Evolutionary conservation across 225 moss, liverwort and hornwort species (phyloP).

Genomic region (Anthoceros angustus): DNA sequence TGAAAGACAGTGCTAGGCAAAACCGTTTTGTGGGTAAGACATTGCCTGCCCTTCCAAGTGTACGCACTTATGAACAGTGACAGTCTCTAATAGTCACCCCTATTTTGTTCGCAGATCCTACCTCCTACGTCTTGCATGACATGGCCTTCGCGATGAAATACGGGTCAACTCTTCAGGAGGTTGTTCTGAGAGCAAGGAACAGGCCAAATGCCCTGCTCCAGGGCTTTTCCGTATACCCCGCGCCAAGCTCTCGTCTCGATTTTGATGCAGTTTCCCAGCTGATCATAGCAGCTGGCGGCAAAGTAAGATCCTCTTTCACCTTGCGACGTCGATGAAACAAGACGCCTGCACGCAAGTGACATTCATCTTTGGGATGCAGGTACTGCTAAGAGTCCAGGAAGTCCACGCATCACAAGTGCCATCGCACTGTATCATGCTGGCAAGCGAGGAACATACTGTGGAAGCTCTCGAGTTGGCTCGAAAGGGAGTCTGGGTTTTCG

Average conservation of each 20-base stretch:
- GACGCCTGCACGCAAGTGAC: background rate
- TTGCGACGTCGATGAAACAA: no score
- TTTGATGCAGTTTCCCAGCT: slow-evolving; percentile 33
- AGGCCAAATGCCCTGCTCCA: slow-evolving; percentile 42
- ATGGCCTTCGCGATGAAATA: slow-evolving; percentile 62
- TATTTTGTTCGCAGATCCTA: slow-evolving; percentile 35
- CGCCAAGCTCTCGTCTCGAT: slow-evolving; percentile 46
- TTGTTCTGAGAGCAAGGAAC: slow-evolving; percentile 30
- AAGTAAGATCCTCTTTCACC: slow-evolving; percentile 21
- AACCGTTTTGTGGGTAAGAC: slow-evolving; percentile 54
- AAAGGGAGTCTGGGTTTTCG: slow-evolving; percentile 36
- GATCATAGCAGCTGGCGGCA: slow-evolving; percentile 55
- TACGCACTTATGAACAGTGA: no score
- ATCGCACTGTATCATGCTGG: slow-evolving; percentile 27
- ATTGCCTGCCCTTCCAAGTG: no score
- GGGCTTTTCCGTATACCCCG: slow-evolving; percentile 44
- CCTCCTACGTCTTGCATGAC: slow-evolving; percentile 40
- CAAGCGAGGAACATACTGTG: slow-evolving; percentile 46
- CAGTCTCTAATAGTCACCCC: background rate
- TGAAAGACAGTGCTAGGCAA: slow-evolving; percentile 54
- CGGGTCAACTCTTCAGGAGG: slow-evolving; percentile 32
- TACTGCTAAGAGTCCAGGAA: slow-evolving; percentile 40
- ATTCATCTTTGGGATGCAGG: slow-evolving; percentile 18
- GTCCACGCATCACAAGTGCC: slow-evolving; percentile 28
- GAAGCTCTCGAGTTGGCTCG: slow-evolving; percentile 29